A percentile compares a stretch with the other conserved stretches of the same genome.
phyloP scores from a whole-genome alignment of 108 stramenopile species.

The Ochromonas danica region DNA sequence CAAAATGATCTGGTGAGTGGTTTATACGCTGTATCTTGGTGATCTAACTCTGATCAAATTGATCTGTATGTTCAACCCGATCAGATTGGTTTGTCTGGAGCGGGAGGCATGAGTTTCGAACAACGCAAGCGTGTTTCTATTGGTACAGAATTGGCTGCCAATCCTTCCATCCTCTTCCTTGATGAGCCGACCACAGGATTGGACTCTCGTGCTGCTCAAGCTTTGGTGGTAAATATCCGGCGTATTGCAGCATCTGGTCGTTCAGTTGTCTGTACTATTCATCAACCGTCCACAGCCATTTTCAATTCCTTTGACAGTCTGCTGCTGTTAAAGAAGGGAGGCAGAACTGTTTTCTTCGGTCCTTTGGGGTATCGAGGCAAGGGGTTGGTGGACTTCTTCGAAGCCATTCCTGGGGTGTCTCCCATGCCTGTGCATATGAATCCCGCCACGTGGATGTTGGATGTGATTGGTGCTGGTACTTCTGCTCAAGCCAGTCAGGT shows the following conservation, averaged over 20 bases:
- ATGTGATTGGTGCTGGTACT: slow-evolving; percentile 60
- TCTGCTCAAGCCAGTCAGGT: background rate
- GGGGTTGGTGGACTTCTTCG: background rate
- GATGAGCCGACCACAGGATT: slow-evolving; percentile 68
- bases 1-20: slow-evolving; percentile 56
- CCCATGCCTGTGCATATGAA: slow-evolving; percentile 61
- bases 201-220: slow-evolving; percentile 47
- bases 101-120: slow-evolving; percentile 67
- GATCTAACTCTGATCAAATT: too few relatives aligned
- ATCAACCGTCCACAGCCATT: slow-evolving; percentile 60
- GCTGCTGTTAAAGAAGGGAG: slow-evolving; percentile 35
- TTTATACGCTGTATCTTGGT: too few relatives aligned
- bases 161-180: slow-evolving; percentile 64
- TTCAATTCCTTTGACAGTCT: slow-evolving; percentile 44
- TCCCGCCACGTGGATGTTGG: slow-evolving; percentile 80
- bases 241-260: too few relatives aligned
- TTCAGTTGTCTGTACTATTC: too few relatives aligned
- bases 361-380: background rate
- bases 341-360: too few relatives aligned
- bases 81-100: slow-evolving; percentile 57
- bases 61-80: too few relatives aligned
- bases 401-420: background rate
- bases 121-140: slow-evolving; percentile 72
- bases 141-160: slow-evolving; percentile 71
- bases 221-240: slow-evolving; percentile 7